Base-by-base conservation (phyloP, 2,329 filamentous ascomycete genomes). In the Clarireedia homoeocarpa region DNA sequence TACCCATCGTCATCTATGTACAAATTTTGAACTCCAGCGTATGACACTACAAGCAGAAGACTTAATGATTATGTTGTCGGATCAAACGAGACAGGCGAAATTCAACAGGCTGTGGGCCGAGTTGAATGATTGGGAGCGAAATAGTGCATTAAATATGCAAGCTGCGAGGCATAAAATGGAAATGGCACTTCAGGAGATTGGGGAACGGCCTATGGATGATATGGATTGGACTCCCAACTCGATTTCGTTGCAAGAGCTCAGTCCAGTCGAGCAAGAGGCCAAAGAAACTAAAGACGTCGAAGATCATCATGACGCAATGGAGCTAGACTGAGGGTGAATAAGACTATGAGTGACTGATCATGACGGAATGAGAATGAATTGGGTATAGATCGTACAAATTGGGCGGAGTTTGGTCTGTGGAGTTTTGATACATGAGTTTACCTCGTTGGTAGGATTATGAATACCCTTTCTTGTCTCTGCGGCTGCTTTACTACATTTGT, bases 171-270 rank as follows among this genome's bases (percentile, higher is more conserved):
- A 38, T 2, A 61, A 57, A 27, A 42, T 69, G 46, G 59, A 66
- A 40, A 48, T 38, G n/a, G 64, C 62, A 9, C 55, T 69, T 20
- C 55, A 61, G 46, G 59, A 61, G n/a, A 66, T 68, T 44, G 62
- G 62, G 42, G 66, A 69, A 51, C 46, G 57, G 9, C 65, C 64
- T 1, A 57, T 69, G 34, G 61, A 67, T 55, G 66, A 67, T 55
- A 68, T 69, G 66, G 66, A 69, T 58, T 69, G 67, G 67, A 67
- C 66, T 10, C 64, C 66, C 10, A 68, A 68, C 56, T 23, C 57
- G 24, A 62, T 64, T 20, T 65, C 62, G n/a, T 57, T 68, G 9
- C 45, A 66, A 51, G 61, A 68, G 56, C 40, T 66, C n/a, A 52
- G 48, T n/a, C 38, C 48, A 3, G 46, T 26, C 2, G 26, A 55